These are phyloP conservation scores for Kodamaea alishanica DNA, from an alignment of 1,139 yeast species.

Conservation along the genomic window DNA sequence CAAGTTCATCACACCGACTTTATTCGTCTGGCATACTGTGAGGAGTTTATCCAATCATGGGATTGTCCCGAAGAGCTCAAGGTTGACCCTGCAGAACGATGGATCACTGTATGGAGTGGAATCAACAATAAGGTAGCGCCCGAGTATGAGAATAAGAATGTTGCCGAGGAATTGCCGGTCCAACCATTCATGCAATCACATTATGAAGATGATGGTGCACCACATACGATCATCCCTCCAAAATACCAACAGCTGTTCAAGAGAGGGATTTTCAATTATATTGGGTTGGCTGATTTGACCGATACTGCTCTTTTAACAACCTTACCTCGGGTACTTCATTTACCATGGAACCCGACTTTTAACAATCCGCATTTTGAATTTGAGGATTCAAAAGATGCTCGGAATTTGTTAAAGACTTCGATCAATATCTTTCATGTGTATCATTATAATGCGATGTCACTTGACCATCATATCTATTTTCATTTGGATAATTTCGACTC, in stretches of 20 bases:
- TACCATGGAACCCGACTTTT: conserved; percentile 45
- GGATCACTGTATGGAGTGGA: conserved; percentile 43
- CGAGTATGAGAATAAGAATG: conserved; percentile 9
- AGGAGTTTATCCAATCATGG: conserved; percentile 33
- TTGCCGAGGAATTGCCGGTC: conserved; percentile 1
- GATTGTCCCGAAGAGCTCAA: conserved; percentile 35
- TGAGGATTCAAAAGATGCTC: conserved; percentile 35
- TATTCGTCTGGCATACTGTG: conserved; percentile 38
- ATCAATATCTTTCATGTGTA: conserved; percentile 39
- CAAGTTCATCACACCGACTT: conserved; percentile 38
- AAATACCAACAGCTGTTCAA: conserved; percentile 22
- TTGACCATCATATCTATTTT: conserved; percentile 47
- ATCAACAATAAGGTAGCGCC: conserved; percentile 22
- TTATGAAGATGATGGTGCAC: conserved; percentile 1
- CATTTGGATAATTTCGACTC: conserved; percentile 29
- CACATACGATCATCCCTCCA: conserved; percentile 5
- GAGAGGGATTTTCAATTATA: conserved; percentile 31
- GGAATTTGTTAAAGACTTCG: conserved; percentile 28
- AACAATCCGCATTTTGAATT: conserved; percentile 29
- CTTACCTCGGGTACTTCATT: conserved; percentile 39
- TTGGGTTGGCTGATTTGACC: conserved; percentile 40
- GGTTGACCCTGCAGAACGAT: conserved; percentile 33
- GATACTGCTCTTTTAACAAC: conserved; percentile 44
- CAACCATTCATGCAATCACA: conserved; percentile 3
- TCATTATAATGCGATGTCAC: conserved; percentile 48